A percentile compares a stretch with the other conserved stretches of the same genome.
phyloP scores from a whole-genome alignment of 805 yeast species.

The Scheffersomyces amazonensis region DNA sequence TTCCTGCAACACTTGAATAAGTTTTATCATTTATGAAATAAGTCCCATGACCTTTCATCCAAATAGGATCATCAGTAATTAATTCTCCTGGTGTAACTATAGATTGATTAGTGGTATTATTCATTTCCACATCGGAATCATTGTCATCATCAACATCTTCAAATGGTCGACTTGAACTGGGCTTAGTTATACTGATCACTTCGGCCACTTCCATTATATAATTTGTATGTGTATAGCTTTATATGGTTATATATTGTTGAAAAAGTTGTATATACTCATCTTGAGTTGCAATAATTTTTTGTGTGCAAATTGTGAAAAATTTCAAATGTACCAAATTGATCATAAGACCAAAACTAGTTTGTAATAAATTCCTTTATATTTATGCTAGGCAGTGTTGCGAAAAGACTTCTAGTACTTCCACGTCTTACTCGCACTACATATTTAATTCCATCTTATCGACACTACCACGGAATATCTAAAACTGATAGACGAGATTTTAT shows the following conservation, averaged over 20 bases:
- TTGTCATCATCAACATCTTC: conserved; percentile 15
- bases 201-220: conserved; percentile 24
- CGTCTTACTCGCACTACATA: too few relatives aligned
- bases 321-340: too few relatives aligned
- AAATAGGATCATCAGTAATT: conserved; percentile 90
- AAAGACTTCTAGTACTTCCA: too few relatives aligned
- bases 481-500: conserved; percentile 25
- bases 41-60: conserved; percentile 99
- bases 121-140: conserved; percentile 41
- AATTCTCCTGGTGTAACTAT: conserved; percentile 94
- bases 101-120: conserved; percentile 8
- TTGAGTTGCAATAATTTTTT: neutral
- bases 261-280: neutral
- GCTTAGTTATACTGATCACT: conserved; percentile 37
- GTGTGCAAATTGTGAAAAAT: neutral
- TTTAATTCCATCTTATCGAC: too few relatives aligned
- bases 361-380: too few relatives aligned
- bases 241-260: neutral
- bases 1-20: conserved; percentile 91
- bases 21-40: conserved; percentile 73
- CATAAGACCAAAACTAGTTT: too few relatives aligned
- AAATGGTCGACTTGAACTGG: conserved; percentile 9
- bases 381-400: too few relatives aligned
- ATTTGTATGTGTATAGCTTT: conserved; percentile 1
- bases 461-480: conserved; percentile 17